Evolutionary conservation across 169 alveolate species (phyloP).

Genomic region (Plasmodium billcollinsi): DNA sequence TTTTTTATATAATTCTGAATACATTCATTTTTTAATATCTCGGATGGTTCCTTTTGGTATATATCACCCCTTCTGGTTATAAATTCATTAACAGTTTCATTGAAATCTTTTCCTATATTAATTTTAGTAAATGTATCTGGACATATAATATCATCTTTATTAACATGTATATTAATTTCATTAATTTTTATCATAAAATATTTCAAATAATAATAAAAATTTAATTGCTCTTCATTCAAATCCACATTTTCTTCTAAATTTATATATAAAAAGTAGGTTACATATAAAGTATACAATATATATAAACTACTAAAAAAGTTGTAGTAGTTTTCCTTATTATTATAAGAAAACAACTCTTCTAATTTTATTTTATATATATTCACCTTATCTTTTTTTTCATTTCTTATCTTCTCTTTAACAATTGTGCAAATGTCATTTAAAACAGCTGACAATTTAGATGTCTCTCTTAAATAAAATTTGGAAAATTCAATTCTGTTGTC

Average conservation of each 20-base stretch:
- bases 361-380: constrained; percentile 36
- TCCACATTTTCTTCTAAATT: constrained; percentile 63
- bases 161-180: constrained; percentile 46
- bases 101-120: constrained; percentile 43
- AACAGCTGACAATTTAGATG: constrained; percentile 28
- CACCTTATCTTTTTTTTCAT: not conserved
- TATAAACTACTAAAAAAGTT: constrained; percentile 62
- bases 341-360: constrained; percentile 29
- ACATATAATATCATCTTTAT: constrained; percentile 47
- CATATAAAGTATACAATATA: constrained; percentile 60
- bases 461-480: constrained; percentile 61
- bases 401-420: constrained; percentile 17
- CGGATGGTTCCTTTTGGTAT: not conserved
- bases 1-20: constrained; percentile 14
- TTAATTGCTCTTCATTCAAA: constrained; percentile 40
- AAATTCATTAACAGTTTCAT: constrained; percentile 38
- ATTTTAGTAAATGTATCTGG: constrained; percentile 60
- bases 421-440: constrained; percentile 23
- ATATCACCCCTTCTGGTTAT: constrained; percentile 7
- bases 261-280: constrained; percentile 52
- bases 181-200: constrained; percentile 49
- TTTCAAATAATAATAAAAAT: constrained; percentile 61
- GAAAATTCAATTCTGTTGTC: constrained; percentile 52
- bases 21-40: constrained; percentile 10
- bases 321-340: constrained; percentile 45